A percentile compares a stretch with the other conserved stretches of the same genome.
Evolutionary conservation across 2,329 filamentous ascomycete genomes (phyloP).

Genomic region (Diaporthe velutina): DNA sequence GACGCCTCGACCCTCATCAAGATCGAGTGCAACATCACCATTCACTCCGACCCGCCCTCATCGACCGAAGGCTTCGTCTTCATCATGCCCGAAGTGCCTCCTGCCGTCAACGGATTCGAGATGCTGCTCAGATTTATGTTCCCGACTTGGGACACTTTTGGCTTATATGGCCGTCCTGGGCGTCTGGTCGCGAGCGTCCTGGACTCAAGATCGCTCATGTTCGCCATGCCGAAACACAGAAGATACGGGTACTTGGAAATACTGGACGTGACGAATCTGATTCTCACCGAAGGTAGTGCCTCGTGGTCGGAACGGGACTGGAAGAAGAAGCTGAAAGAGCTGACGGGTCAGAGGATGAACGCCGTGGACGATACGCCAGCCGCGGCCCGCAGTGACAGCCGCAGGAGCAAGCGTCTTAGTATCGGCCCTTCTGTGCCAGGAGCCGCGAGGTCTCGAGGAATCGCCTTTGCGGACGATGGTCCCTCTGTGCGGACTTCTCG

Average conservation of each 20-base stretch:
- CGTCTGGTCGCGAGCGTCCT: constrained; percentile 88
- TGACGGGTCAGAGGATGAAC: constrained; percentile 84
- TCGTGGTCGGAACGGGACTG: constrained; percentile 90
- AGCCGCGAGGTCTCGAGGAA: constrained; percentile 55
- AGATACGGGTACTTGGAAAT: constrained; percentile 93
- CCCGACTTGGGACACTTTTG: constrained; percentile 93
- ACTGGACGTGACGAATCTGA: constrained; percentile 84
- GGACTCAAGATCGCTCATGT: constrained; percentile 94
- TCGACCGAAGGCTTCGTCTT: constrained; percentile 95
- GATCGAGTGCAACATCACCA: constrained; percentile 89
- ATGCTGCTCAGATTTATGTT: constrained; percentile 95
- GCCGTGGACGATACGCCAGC: constrained; percentile 65
- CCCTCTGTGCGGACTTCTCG: constrained; percentile 65
- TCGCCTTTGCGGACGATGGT: constrained; percentile 71
- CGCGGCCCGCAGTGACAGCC: constrained; percentile 66
- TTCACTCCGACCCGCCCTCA: constrained; percentile 83
- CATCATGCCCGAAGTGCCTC: constrained; percentile 94
- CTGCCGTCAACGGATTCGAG: constrained; percentile 94
- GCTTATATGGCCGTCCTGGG: constrained; percentile 88
- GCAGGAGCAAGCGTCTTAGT: constrained; percentile 69
- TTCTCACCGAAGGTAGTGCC: constrained; percentile 81
- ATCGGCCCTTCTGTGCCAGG: constrained; percentile 55
- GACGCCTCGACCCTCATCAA: constrained; percentile 96
- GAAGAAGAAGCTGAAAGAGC: constrained; percentile 89
- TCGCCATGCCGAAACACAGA: constrained; percentile 91